Evolutionary conservation across 169 alveolate species (phyloP).

Genomic region (Ichthyophthirius multifiliis): DNA sequence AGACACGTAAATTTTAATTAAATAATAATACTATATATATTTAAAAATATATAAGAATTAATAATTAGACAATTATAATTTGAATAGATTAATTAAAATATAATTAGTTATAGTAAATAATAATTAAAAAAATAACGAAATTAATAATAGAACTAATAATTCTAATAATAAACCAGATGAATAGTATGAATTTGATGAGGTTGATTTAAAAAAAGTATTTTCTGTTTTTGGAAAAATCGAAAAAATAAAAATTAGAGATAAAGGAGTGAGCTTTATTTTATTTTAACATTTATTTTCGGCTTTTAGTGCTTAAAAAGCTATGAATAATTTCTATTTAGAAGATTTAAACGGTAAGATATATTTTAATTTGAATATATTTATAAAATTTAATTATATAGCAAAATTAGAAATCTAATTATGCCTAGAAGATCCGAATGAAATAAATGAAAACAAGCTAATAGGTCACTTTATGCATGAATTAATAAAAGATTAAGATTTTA

Average conservation of each 20-base stretch:
- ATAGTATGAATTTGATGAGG: not conserved
- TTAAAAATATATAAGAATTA: not conserved
- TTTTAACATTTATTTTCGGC: not conserved
- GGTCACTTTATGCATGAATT: conserved; percentile 13
- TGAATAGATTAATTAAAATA: conserved; percentile 2
- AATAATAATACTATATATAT: not conserved
- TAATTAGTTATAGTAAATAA: not conserved
- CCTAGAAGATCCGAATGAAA: conserved; percentile 2
- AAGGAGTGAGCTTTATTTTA: not conserved
- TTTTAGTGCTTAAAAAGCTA: not conserved
- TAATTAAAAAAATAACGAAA: not conserved
- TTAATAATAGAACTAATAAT: not conserved
- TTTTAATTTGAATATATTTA: not conserved
- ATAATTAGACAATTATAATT: not conserved
- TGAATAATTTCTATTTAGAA: not conserved
- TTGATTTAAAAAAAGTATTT: not conserved
- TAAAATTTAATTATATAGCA: not conserved
- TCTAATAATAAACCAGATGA: no score
- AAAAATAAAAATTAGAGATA: not conserved
- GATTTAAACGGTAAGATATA: not conserved
- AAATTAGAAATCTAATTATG: conserved; percentile 11
- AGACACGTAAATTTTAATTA: not conserved
- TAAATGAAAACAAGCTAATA: not conserved
- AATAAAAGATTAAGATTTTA: not conserved
- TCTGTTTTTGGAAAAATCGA: not conserved